Conservation (phyloP, 768 basidiomycete species). For the Glaciozyma antarctica region DNA sequence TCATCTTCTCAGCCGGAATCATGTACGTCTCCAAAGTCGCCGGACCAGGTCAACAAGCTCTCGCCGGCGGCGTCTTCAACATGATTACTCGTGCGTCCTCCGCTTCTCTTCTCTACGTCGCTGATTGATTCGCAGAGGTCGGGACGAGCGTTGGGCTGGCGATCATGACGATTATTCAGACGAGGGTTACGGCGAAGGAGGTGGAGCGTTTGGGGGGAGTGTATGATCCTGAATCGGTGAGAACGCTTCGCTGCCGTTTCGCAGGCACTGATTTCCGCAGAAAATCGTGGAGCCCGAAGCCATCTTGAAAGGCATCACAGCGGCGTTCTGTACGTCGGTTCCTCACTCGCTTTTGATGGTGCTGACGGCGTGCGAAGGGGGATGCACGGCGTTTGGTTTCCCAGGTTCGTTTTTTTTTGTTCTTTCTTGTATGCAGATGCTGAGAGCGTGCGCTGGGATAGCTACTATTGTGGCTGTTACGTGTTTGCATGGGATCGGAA, state of each 20-base stretch:
- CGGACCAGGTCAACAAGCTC: conserved; percentile 9
- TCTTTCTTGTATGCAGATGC: no score
- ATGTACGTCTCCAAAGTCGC: conserved; percentile 17
- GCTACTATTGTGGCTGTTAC: neutral
- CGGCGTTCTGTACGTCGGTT: neutral
- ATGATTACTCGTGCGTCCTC: conserved; percentile 1
- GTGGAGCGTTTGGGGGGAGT: conserved; percentile 1
- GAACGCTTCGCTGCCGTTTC: no score
- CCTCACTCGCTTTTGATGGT: no score
- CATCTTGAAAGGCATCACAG: neutral
- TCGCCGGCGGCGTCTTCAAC: conserved; percentile 17
- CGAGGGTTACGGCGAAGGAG: neutral
- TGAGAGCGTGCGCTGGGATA: neutral
- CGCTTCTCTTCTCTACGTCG: neutral
- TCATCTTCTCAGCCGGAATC: conserved; percentile 6
- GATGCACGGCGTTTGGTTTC: neutral
- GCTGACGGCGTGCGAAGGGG: no score
- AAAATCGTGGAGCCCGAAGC: neutral
- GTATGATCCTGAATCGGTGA: conserved; percentile 6
- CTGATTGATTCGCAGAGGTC: neutral
- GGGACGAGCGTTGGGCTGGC: conserved; percentile 5
- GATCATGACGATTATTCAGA: conserved; percentile 13
- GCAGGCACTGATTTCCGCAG: neutral
- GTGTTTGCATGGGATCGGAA: neutral
- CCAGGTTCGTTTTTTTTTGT: neutral